Conservation (phyloP, 2,329 filamentous ascomycete genomes). For the Beauveria sp. region DNA sequence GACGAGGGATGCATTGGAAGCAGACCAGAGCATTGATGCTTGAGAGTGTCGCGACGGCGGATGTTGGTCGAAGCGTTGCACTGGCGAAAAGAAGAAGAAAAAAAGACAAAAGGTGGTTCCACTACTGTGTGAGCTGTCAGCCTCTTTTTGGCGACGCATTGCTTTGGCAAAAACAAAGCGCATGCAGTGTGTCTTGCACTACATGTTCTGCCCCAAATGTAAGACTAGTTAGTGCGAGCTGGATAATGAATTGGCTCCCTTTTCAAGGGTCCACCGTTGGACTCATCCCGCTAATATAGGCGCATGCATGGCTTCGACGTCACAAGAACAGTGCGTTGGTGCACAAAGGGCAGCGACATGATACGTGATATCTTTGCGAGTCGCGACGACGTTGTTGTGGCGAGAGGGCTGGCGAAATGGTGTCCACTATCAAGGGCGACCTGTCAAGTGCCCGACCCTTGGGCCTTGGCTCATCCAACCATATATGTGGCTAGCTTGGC, state of each 20-base stretch:
- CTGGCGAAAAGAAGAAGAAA: background rate
- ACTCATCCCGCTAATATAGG: background rate
- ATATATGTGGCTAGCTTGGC: background rate
- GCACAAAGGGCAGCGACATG: background rate
- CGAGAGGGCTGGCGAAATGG: background rate
- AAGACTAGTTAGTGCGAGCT: background rate
- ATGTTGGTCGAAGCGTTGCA: background rate
- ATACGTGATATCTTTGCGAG: background rate
- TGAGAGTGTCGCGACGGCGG: no score
- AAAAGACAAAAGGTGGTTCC: background rate
- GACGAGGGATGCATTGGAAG: background rate
- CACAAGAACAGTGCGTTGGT: background rate
- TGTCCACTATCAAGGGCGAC: background rate
- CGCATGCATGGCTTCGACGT: background rate
- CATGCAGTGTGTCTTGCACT: background rate
- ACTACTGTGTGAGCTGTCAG: background rate
- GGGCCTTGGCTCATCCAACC: background rate
- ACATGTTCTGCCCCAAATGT: background rate
- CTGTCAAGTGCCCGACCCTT: background rate
- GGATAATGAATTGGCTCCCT: background rate
- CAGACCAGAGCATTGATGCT: background rate
- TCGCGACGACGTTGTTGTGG: background rate
- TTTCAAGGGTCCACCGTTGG: background rate
- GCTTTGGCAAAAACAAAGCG: constrained; percentile 4
- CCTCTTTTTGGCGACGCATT: background rate